Base-by-base conservation (phyloP, 2,329 filamentous ascomycete genomes). In the Didymella lethalis region DNA sequence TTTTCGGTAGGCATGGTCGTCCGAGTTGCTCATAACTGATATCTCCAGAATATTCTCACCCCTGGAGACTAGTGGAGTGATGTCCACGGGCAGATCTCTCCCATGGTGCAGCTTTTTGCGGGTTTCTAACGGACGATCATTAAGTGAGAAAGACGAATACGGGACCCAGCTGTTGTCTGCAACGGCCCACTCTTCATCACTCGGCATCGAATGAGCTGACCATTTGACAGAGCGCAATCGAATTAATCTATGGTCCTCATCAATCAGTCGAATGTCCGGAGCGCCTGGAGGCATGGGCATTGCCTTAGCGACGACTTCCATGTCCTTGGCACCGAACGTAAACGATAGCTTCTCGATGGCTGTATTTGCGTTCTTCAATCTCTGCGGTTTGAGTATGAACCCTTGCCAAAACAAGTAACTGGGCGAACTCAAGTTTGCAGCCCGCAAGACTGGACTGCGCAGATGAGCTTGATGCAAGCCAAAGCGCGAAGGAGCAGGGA, bases 71-170 rank as follows among this genome's bases (percentile, higher is more conserved):
- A 85, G 74, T 0, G 73, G 61, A 2, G 92, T 93, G 25, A 97
- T 79, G 65, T 97, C 92, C 6, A 91, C 80, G 0, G 93, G 88
- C 8, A 92, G 76, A 66, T 96, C 91, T 65, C 88, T 91, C 11
- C 88, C 88, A 69, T 93, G 85, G 61, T 95, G 88, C 0, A 86
- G 75, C 67, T 91, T 92, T 28, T 90, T 85, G 40, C 89, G 85
- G 16, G 92, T 73, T 11, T 86, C 79, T 1, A 85, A 69, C 18
- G 64, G 46, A 0, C 77, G 70, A 0, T 76, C 80, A 66, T 97
- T 96, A 60, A 96, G 75, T 16, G 84, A 81, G 60, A 94, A 82
- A 61, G 88, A 91, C 0, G 92, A 84, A 34, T 84, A 80, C 0
- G 92, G 67, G 3, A 76, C 91, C 93, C 92, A 97, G 23, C 76